Percentiles rank a stretch among this genome's conserved stretches.
phyloP scores from a whole-genome alignment of 768 basidiomycete genomes.

The Russula sp. region DNA sequence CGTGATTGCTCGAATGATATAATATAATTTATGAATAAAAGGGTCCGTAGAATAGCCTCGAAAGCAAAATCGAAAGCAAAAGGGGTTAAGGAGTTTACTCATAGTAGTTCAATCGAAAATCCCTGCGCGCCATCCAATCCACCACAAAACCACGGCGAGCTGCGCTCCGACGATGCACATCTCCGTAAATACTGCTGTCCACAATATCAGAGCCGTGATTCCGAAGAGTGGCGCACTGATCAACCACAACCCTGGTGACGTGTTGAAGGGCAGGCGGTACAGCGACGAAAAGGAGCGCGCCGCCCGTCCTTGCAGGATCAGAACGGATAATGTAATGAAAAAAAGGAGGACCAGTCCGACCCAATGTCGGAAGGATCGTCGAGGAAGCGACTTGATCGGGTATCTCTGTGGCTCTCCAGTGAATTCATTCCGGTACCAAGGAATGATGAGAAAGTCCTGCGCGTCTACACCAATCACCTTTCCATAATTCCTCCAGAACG shows the following conservation, averaged over 20 bases:
- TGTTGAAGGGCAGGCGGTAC: slow-evolving; percentile 52
- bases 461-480: slow-evolving; percentile 77
- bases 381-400: slow-evolving; percentile 50
- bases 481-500: slow-evolving; percentile 77
- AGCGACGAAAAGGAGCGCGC: slow-evolving; percentile 50
- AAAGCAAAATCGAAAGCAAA: slow-evolving; percentile 7
- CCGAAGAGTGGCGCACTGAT: slow-evolving; percentile 56
- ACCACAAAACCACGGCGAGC: slow-evolving; percentile 59
- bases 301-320: slow-evolving; percentile 51
- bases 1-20: slow-evolving; percentile 14
- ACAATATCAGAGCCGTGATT: slow-evolving; percentile 58
- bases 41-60: slow-evolving; percentile 4
- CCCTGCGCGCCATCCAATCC: slow-evolving; percentile 65
- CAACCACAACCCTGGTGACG: slow-evolving; percentile 58
- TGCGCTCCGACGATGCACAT: slow-evolving; percentile 51
- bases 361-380: slow-evolving; percentile 66
- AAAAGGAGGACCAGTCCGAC: slow-evolving; percentile 51
- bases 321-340: slow-evolving; percentile 40
- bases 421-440: slow-evolving; percentile 78
- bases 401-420: slow-evolving; percentile 72
- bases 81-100: background rate
- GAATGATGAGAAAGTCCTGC: slow-evolving; percentile 75
- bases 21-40: slow-evolving; percentile 22
- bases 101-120: slow-evolving; percentile 36
- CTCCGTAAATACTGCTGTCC: slow-evolving; percentile 60